These are phyloP conservation scores for Chrysoporthe puriensis DNA, from an alignment of 2,329 filamentous ascomycete species.

Conservation along the genomic window DNA sequence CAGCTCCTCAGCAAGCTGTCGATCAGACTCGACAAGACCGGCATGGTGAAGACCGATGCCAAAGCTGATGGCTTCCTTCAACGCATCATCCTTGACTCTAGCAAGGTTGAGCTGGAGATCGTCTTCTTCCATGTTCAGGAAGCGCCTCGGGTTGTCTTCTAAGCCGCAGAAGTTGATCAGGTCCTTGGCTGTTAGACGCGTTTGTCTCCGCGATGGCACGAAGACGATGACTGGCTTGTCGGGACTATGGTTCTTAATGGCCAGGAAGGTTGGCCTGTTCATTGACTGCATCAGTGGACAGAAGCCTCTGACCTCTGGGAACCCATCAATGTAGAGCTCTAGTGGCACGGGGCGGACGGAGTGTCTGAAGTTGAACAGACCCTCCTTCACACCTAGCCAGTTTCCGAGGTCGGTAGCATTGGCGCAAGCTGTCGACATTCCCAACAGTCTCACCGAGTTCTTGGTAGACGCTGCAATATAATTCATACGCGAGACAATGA, in stretches of 20 bases:
- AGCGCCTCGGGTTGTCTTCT: conserved; percentile 95
- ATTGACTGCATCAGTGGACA: conserved; percentile 98
- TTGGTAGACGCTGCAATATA: conserved; percentile 96
- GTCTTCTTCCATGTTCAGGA: conserved; percentile 92
- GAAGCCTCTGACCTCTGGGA: conserved; percentile 92
- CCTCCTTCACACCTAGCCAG: conserved; percentile 96
- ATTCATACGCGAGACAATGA: conserved; percentile 94
- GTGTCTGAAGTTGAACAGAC: conserved; percentile 94
- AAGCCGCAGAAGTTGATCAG: conserved; percentile 97
- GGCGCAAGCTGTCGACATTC: conserved; percentile 99
- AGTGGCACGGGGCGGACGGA: conserved; percentile 95
- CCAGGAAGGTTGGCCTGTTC: conserved; percentile 95
- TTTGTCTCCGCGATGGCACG: conserved; percentile 93
- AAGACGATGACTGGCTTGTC: conserved; percentile 98
- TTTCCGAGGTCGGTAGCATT: conserved; percentile 94
- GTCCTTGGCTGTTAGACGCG: conserved; percentile 91
- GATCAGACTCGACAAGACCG: conserved; percentile 91
- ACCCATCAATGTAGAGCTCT: conserved; percentile 96
- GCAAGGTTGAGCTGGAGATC: conserved; percentile 87
- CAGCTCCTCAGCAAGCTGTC: conserved; percentile 88
- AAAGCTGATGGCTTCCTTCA: conserved; percentile 94
- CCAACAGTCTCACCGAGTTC: conserved; percentile 83
- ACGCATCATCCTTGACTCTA: conserved; percentile 87
- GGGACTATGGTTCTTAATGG: conserved; percentile 94
- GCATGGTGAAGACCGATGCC: conserved; percentile 97